Percentiles rank a stretch among this genome's conserved stretches.
These are phyloP conservation scores for Entrophospora sp. DNA, from an alignment of 192 early-diverging fungal species.

Conservation along the genomic window DNA sequence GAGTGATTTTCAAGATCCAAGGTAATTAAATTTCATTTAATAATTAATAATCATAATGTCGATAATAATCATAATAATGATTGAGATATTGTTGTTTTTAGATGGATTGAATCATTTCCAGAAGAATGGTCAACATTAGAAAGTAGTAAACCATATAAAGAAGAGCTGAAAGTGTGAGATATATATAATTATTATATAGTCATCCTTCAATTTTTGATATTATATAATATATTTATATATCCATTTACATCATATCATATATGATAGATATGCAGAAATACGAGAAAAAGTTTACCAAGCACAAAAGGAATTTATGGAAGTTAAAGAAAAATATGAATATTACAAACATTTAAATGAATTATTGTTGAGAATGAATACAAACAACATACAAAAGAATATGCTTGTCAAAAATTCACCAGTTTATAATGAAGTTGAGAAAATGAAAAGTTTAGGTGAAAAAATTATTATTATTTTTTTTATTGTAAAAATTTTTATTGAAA, in stretches of 20 bases:
- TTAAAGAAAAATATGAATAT: slow-evolving; percentile 10
- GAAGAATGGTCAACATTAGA: background rate
- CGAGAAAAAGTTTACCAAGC: background rate
- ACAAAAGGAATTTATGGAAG: slow-evolving; percentile 5
- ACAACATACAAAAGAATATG: slow-evolving; percentile 8
- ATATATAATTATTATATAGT: background rate
- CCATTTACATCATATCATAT: background rate
- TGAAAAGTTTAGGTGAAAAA: slow-evolving; percentile 1
- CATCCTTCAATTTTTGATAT: background rate
- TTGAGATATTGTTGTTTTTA: background rate
- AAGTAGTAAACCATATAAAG: background rate
- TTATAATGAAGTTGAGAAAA: background rate
- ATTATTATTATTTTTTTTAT: background rate
- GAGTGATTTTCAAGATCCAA: background rate
- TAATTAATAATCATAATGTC: background rate
- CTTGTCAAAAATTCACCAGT: background rate
- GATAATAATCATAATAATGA: background rate
- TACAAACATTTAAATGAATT: slow-evolving; percentile 6
- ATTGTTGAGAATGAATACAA: no score
- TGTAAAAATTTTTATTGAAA: background rate
- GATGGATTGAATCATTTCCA: slow-evolving; percentile 18
- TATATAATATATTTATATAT: background rate
- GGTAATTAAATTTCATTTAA: background rate
- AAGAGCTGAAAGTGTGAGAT: background rate
- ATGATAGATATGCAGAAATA: background rate